Conservation (phyloP, 192 early-diverging fungal species). For the Coemansia nantahalensis region DNA sequence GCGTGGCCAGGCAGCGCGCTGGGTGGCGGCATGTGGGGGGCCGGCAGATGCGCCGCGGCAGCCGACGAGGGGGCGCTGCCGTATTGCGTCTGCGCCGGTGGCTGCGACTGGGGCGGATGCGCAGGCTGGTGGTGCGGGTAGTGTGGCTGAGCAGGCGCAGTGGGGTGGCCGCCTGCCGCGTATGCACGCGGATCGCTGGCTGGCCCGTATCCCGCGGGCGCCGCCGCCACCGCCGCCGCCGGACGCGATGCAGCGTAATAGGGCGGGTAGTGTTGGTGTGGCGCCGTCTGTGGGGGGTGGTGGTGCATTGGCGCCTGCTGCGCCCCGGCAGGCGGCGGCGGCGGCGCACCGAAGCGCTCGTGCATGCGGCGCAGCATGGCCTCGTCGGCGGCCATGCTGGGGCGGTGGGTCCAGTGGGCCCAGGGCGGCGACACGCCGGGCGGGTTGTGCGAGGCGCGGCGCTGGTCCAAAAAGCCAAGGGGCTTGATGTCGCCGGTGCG, state of each 20-base stretch:
- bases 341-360: conserved; percentile 39
- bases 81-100: conserved; percentile 1
- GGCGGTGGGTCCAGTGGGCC: conserved; percentile 49
- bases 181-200: conserved; percentile 20
- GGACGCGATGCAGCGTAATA: conserved; percentile 2
- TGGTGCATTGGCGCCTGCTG: conserved; percentile 9
- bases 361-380: conserved; percentile 52
- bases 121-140: no score
- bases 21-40: background rate
- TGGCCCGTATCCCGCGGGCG: conserved; percentile 7
- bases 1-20: background rate
- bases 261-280: background rate
- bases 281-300: background rate
- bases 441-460: conserved; percentile 32
- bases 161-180: background rate
- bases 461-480: conserved; percentile 24
- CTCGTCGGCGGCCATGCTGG: conserved; percentile 54
- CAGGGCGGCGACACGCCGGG: conserved; percentile 13
- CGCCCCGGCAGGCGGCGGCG: no score
- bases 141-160: background rate
- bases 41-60: background rate
- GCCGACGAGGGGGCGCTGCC: conserved; percentile 1
- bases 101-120: background rate
- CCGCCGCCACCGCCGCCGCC: conserved; percentile 11
- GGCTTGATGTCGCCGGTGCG: conserved; percentile 21